These are phyloP conservation scores for Neurospora tetraspora DNA, from an alignment of 495 filamentous ascomycete genomes.

Conservation along the genomic window DNA sequence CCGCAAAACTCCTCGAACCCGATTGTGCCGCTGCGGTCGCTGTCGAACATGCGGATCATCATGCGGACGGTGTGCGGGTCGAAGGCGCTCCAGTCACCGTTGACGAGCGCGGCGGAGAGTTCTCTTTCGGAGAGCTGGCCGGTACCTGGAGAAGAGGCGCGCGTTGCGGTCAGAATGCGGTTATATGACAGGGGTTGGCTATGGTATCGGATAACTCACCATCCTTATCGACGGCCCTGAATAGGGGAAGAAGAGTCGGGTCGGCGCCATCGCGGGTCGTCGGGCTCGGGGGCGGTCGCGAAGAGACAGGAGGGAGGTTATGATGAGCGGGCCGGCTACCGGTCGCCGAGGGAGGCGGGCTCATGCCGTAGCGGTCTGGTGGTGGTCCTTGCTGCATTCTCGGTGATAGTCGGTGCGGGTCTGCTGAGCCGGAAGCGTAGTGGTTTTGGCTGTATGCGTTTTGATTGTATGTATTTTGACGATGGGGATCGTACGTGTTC, in stretches of 20 bases:
- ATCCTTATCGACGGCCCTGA: slow-evolving; percentile 83
- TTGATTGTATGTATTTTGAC: background rate
- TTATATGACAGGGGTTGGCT: background rate
- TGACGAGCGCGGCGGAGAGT: slow-evolving; percentile 85
- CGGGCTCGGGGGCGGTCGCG: slow-evolving; percentile 56
- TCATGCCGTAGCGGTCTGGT: slow-evolving; percentile 18
- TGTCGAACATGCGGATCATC: slow-evolving; percentile 99
- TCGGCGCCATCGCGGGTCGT: slow-evolving; percentile 55
- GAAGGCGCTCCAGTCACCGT: slow-evolving; percentile 89
- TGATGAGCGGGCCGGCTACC: slow-evolving; percentile 36
- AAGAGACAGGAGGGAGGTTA: slow-evolving; percentile 43
- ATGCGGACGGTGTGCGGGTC: slow-evolving; percentile 94
- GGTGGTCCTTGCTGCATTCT: slow-evolving; percentile 6
- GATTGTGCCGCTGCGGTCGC: slow-evolving; percentile 76
- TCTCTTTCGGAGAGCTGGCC: slow-evolving; percentile 81
- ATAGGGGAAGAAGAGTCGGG: slow-evolving; percentile 70
- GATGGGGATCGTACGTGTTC: background rate
- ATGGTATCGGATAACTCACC: slow-evolving; percentile 30
- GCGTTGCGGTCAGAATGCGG: background rate
- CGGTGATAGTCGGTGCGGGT: slow-evolving; percentile 13
- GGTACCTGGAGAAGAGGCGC: slow-evolving; percentile 40
- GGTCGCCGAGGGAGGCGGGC: slow-evolving; percentile 21
- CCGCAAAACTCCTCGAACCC: slow-evolving; percentile 94
- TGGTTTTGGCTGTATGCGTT: background rate
- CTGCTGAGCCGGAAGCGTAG: background rate